phyloP scores from a whole-genome alignment of 805 yeast genomes.

The Cyberlindnera mrakii region DNA sequence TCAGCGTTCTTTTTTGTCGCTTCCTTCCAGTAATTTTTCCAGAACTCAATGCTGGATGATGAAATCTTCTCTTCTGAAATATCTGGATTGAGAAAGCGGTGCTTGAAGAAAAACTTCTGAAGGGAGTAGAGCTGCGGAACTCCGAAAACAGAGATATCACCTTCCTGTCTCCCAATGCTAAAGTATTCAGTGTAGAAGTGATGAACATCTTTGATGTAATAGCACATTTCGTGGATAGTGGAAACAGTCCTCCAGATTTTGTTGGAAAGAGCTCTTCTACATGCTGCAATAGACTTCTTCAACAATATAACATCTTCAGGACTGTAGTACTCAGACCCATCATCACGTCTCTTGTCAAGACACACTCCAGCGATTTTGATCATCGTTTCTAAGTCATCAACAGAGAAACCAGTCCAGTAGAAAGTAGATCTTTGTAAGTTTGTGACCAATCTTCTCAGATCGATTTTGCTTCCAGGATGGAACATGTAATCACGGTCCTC shows the following conservation, averaged over 20 bases:
- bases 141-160: constrained; percentile 40
- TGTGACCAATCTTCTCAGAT: constrained; percentile 49
- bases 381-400: constrained; percentile 49
- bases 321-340: constrained; percentile 26
- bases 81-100: constrained; percentile 36
- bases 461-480: constrained; percentile 49
- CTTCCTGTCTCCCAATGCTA: constrained; percentile 36
- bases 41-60: constrained; percentile 36
- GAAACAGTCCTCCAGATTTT: constrained; percentile 53
- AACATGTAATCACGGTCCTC: constrained; percentile 67
- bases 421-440: constrained; percentile 64
- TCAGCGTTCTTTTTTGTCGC: constrained; percentile 31
- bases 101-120: constrained; percentile 48
- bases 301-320: constrained; percentile 36
- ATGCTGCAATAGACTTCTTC: constrained; percentile 35
- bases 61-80: constrained; percentile 29
- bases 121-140: constrained; percentile 50
- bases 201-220: constrained; percentile 43
- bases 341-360: constrained; percentile 30
- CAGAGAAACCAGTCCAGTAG: constrained; percentile 70
- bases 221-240: constrained; percentile 61
- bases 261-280: constrained; percentile 45
- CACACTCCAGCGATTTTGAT: constrained; percentile 42
- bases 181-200: constrained; percentile 32
- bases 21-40: constrained; percentile 49